Conservation (phyloP, 495 filamentous ascomycete species). For the Neurospora hispaniola region DNA sequence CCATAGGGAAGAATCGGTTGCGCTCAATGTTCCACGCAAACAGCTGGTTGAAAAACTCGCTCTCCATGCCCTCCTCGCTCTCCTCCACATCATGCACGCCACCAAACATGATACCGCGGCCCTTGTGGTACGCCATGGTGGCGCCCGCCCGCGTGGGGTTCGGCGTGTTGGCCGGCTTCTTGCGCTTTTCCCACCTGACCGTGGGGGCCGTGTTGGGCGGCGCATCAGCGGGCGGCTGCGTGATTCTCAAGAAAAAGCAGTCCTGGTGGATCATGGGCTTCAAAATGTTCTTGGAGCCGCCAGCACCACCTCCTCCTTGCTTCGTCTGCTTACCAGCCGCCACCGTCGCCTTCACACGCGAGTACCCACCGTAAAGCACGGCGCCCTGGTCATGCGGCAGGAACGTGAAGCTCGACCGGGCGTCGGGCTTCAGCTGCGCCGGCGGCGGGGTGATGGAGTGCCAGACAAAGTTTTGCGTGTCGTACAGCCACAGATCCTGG, state of each 20-base stretch:
- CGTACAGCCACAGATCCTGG: constrained; percentile 53
- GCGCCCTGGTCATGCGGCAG: constrained; percentile 83
- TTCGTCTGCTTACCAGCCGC: constrained; percentile 47
- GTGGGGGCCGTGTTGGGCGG: constrained; percentile 49
- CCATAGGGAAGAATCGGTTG: constrained; percentile 82
- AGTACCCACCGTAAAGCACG: constrained; percentile 86
- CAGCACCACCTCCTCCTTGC: constrained; percentile 1
- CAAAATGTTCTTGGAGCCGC: constrained; percentile 49
- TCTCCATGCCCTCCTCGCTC: constrained; percentile 90
- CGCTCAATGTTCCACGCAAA: constrained; percentile 90
- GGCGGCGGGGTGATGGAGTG: constrained; percentile 57
- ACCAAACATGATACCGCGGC: constrained; percentile 85
- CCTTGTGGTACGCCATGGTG: constrained; percentile 87
- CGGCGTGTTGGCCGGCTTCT: constrained; percentile 82
- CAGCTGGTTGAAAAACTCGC: constrained; percentile 85
- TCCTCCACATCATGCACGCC: constrained; percentile 92
- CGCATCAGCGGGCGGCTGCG: constrained; percentile 53
- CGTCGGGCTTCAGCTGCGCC: constrained; percentile 76
- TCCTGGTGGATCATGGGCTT: constrained; percentile 87
- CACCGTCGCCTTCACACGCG: constrained; percentile 64
- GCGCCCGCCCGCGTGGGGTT: constrained; percentile 75
- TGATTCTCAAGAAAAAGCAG: constrained; percentile 84
- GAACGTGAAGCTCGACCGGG: constrained; percentile 80
- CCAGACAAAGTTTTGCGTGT: constrained; percentile 63
- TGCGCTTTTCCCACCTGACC: constrained; percentile 83